Conservation (phyloP, 2,329 filamentous ascomycete genomes). For the Coniochaeta sp. region DNA sequence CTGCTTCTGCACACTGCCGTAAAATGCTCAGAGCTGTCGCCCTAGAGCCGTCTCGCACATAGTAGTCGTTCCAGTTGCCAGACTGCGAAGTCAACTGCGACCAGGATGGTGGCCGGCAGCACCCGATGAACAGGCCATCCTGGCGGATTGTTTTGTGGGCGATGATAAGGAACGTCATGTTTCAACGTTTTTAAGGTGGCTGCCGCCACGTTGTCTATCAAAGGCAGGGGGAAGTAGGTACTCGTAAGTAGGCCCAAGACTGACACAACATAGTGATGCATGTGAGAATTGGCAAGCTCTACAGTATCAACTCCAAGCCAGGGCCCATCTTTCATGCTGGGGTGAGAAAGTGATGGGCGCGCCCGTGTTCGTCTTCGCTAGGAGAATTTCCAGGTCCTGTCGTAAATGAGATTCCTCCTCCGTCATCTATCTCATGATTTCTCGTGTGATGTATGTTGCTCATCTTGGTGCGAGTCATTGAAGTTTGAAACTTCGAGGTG, state of each 20-base stretch:
- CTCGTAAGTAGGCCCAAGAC: not conserved
- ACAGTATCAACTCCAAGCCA: not conserved
- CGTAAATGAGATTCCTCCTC: not conserved
- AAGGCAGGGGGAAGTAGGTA: not conserved
- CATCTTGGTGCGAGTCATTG: not conserved
- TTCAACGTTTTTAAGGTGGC: not conserved
- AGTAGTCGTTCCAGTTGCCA: not conserved
- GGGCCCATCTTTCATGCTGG: not conserved
- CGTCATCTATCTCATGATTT: no score
- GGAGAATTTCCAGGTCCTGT: not conserved
- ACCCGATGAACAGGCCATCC: not conserved
- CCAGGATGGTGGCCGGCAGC: not conserved
- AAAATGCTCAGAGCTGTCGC: not conserved
- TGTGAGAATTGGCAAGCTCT: no score
- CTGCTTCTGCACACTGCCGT: not conserved
- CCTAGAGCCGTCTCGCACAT: not conserved
- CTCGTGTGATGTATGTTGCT: not conserved
- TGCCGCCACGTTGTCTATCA: not conserved
- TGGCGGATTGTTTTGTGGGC: not conserved
- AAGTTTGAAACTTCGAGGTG: no score
- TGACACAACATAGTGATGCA: not conserved
- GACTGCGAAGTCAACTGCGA: not conserved
- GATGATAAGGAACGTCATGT: not conserved
- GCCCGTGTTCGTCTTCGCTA: not conserved
- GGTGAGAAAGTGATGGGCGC: not conserved